These are phyloP conservation scores for Paramecium tetraurelia DNA, from an alignment of 73 alveolate species.

Conservation along the genomic window DNA sequence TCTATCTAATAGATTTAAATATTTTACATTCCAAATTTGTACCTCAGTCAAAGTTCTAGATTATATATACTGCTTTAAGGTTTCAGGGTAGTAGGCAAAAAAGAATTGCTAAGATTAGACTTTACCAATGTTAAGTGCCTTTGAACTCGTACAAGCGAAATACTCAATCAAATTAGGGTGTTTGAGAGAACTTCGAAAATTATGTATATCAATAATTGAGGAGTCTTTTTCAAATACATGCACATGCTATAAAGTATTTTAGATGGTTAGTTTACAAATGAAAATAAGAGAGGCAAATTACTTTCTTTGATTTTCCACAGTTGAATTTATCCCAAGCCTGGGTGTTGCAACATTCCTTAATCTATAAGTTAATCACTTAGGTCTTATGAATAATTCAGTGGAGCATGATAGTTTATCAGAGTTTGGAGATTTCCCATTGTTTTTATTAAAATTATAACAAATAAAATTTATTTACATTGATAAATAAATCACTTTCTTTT, in stretches of 20 bases:
- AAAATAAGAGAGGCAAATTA: background rate
- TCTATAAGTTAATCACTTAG: background rate
- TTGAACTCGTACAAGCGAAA: background rate
- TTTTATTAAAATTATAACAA: background rate
- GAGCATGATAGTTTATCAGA: background rate
- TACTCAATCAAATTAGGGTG: background rate
- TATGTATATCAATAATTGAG: background rate
- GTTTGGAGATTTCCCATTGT: background rate
- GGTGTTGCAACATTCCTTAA: background rate
- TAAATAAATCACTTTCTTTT: background rate
- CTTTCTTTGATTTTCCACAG: background rate
- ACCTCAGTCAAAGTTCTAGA: background rate
- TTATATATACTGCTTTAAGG: background rate
- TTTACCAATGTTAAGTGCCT: background rate
- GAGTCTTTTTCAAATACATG: background rate
- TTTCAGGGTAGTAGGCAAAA: background rate
- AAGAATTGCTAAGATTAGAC: background rate
- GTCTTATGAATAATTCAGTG: background rate
- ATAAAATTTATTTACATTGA: slow-evolving; percentile 23
- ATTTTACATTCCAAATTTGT: background rate
- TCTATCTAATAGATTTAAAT: background rate
- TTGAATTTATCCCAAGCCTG: background rate
- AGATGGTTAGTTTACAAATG: background rate
- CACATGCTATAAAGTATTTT: background rate
- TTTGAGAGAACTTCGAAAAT: background rate